Base-by-base conservation (phyloP, 1,139 yeast species). In the Pneumocystis murina region DNA sequence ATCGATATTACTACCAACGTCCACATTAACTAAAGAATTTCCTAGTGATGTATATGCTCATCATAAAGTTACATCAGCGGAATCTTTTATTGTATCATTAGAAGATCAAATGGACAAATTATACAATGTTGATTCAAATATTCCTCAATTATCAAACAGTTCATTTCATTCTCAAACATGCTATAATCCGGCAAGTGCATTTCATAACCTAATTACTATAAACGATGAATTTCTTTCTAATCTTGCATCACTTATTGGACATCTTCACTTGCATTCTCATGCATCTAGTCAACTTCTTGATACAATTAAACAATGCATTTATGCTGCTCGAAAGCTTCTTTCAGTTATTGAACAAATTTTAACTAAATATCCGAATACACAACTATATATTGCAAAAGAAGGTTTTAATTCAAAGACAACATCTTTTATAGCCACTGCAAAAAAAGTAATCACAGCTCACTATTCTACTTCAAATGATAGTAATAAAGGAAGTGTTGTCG, bases 121-220 rank as follows among this genome's bases (percentile, higher is more conserved):
- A 38, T 38, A 59, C 17, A 10, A 5, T 39, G 35, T 24, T 6
- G 12, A 12, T 20, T 14, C 59, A 10, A n/a, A 40, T 30, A 16
- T 35, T 36, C 16, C 20, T 40, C 30, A 48, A 4, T 40, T 36
- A 10, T 54, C 33, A 6, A 36, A 24, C n/a, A 48, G 3, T 3
- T 24, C 62, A 30, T 35, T 24, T 17, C 2, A 59, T 24, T 48
- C 62, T n/a, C 54, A 55, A 20, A 58, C 38, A 12, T 48, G 38
- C 33, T 63, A 72, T 63, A 64, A 67, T 4, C 71, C 75, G 1
- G 84, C 95, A 0, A 76, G 78, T 66, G 94, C 95, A 0, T 79
- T 82, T 65, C 82, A 79, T 65, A 80, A 96, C 67, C 78, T 91
- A 35, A 83, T 84, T 40, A 96, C 89, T 74, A 84, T 90, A 61